phyloP scores from a whole-genome alignment of 2,329 filamentous ascomycete species.

The Talaromyces sp. region DNA sequence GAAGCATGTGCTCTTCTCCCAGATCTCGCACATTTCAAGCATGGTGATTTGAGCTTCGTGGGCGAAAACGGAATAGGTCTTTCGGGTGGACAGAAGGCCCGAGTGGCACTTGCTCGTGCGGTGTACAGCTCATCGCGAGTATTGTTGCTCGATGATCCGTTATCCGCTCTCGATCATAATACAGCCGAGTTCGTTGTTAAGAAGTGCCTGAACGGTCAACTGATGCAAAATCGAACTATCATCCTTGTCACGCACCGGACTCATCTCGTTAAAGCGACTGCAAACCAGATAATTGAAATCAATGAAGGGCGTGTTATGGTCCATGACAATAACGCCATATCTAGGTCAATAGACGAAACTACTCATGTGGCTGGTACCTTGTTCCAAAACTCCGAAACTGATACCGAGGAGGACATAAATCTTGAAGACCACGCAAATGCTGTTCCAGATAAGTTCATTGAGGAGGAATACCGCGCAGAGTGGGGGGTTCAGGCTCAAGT shows the following conservation, averaged over 20 bases:
- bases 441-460: constrained; percentile 73
- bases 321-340: constrained; percentile 51
- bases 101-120: constrained; percentile 63
- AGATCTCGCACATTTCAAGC: constrained; percentile 64
- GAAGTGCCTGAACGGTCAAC: constrained; percentile 58
- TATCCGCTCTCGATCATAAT: constrained; percentile 65
- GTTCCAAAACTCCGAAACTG: constrained; percentile 16
- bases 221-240: constrained; percentile 57
- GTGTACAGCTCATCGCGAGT: constrained; percentile 60
- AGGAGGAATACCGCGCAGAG: constrained; percentile 73
- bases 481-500: constrained; percentile 75
- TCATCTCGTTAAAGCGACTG: constrained; percentile 72
- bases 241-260: constrained; percentile 67
- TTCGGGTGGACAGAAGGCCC: constrained; percentile 63
- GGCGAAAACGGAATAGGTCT: constrained; percentile 65
- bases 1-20: constrained; percentile 64
- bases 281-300: constrained; percentile 74
- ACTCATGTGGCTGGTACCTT: constrained; percentile 30
- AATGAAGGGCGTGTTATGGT: constrained; percentile 60
- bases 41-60: constrained; percentile 64
- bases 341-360: constrained; percentile 43
- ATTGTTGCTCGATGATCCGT: constrained; percentile 61
- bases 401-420: constrained; percentile 30
- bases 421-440: constrained; percentile 54
- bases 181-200: constrained; percentile 65